Evolutionary conservation across 495 filamentous ascomycete species (phyloP).

Genomic region (Ascobolus immersus): DNA sequence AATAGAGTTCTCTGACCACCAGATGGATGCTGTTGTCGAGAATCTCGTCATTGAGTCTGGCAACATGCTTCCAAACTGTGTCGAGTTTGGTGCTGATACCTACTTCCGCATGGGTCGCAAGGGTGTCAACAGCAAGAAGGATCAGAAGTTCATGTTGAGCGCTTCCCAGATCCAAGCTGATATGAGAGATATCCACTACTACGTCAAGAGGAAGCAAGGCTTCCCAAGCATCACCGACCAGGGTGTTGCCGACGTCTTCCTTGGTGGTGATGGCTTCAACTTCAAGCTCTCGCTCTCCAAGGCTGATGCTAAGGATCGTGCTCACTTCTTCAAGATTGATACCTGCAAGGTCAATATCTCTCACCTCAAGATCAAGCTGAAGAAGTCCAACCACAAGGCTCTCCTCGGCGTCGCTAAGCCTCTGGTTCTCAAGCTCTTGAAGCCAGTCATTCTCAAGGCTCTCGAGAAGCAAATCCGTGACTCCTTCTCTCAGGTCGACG

Average conservation of each 20-base stretch:
- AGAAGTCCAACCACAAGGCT: slow-evolving; percentile 82
- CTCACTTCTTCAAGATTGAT: slow-evolving; percentile 83
- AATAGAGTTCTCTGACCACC: slow-evolving; percentile 72
- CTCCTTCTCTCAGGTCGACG: slow-evolving; percentile 43
- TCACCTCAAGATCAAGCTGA: slow-evolving; percentile 67
- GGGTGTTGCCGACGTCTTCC: slow-evolving; percentile 71
- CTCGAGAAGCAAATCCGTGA: slow-evolving; percentile 71
- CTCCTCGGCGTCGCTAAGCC: slow-evolving; percentile 77
- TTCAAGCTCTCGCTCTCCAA: slow-evolving; percentile 81
- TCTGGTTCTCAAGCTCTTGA: slow-evolving; percentile 55
- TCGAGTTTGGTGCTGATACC: slow-evolving; percentile 80
- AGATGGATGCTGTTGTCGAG: slow-evolving; percentile 71
- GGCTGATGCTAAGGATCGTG: slow-evolving; percentile 45
- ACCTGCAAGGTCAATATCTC: slow-evolving; percentile 64
- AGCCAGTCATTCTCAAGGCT: slow-evolving; percentile 62
- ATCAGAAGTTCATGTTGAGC: slow-evolving; percentile 59
- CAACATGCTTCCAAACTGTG: slow-evolving; percentile 85
- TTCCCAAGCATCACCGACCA: slow-evolving; percentile 77
- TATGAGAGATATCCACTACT: slow-evolving; percentile 71
- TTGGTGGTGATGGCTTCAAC: slow-evolving; percentile 65
- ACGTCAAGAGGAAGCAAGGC: slow-evolving; percentile 84
- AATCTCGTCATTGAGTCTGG: slow-evolving; percentile 89
- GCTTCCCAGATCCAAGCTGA: slow-evolving; percentile 80
- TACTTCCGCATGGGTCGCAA: slow-evolving; percentile 91
- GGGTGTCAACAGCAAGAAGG: slow-evolving; percentile 48